These are phyloP conservation scores for Sporothrix inflata DNA, from an alignment of 2,329 filamentous ascomycete species.

Conservation along the genomic window DNA sequence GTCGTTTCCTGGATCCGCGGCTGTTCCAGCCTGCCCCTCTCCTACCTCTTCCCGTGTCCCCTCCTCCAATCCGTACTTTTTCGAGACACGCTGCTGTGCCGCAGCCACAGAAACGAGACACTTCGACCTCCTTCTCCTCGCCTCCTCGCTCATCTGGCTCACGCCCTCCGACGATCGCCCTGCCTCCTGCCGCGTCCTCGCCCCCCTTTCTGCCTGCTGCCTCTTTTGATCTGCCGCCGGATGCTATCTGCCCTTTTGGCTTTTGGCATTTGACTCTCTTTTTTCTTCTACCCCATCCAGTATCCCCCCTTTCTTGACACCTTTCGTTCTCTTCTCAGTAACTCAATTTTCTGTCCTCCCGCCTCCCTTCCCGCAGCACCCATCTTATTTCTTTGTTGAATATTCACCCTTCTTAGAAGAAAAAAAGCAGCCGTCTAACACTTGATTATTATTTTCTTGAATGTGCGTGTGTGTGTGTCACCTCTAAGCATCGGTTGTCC, in stretches of 20 bases:
- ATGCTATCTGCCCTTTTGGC: slow-evolving; percentile 11
- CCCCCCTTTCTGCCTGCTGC: not conserved
- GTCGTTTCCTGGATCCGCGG: not conserved
- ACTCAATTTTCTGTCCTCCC: slow-evolving; percentile 3
- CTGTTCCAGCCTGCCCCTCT: slow-evolving; percentile 12
- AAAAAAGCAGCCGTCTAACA: slow-evolving; percentile 15
- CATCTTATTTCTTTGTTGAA: slow-evolving; percentile 12
- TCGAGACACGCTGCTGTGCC: slow-evolving; percentile 24
- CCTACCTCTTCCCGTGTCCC: not conserved
- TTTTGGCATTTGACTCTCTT: not conserved
- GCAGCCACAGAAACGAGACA: slow-evolving; percentile 17
- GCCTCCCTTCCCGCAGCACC: slow-evolving; percentile 13
- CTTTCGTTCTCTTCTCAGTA: slow-evolving; percentile 18
- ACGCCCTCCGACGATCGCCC: not conserved
- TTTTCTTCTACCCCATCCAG: slow-evolving; percentile 9
- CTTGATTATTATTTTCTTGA: not conserved
- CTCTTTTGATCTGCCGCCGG: slow-evolving; percentile 1
- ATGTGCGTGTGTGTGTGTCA: slow-evolving; percentile 19
- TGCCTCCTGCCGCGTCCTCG: not conserved
- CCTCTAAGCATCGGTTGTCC: not conserved
- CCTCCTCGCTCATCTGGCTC: slow-evolving; percentile 1
- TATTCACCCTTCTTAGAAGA: slow-evolving; percentile 4
- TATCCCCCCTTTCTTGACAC: slow-evolving; percentile 14
- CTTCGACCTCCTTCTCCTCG: not conserved
- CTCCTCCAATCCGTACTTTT: not conserved